Percentiles rank a stretch among this genome's conserved stretches.
These are phyloP conservation scores for Syzygium syzygioides DNA, from an alignment of 441 rosid genomes.

Conservation along the genomic window DNA sequence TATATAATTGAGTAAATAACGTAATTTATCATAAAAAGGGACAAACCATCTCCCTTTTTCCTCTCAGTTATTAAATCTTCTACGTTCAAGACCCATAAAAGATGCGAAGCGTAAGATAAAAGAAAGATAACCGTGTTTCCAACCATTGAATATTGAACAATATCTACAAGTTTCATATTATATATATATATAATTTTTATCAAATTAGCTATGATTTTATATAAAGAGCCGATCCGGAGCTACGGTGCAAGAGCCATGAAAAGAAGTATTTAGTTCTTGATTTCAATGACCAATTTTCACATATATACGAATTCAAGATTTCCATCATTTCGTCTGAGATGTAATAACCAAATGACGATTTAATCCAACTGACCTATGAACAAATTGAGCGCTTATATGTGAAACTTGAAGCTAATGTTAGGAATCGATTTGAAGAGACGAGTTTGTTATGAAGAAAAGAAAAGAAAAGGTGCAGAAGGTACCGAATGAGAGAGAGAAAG, in stretches of 20 bases:
- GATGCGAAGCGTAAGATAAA: not conserved
- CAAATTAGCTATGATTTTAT: not conserved
- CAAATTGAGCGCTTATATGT: not conserved
- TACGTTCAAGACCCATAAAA: not conserved
- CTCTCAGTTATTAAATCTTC: not conserved
- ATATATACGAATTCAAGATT: not conserved
- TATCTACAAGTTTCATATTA: too few species aligned
- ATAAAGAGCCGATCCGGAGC: fast-evolving
- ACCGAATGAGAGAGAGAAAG: not conserved
- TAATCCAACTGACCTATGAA: not conserved
- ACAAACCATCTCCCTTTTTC: not conserved
- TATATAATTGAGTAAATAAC: not conserved
- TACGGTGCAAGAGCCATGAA: not conserved
- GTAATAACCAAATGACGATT: not conserved
- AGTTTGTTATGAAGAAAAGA: not conserved
- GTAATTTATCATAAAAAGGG: not conserved
- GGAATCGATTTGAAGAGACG: not conserved
- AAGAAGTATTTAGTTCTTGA: not conserved
- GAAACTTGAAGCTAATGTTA: not conserved
- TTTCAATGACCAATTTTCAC: not conserved
- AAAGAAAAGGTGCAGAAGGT: not conserved
- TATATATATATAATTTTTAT: not conserved
- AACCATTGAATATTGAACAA: too few species aligned
- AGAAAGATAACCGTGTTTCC: not conserved
- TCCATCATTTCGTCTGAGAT: not conserved